Evolutionary conservation across 805 yeast species (phyloP), one percentile per base, ranked within the genome.

Genomic region (Yamadazyma endophytica): DNA sequence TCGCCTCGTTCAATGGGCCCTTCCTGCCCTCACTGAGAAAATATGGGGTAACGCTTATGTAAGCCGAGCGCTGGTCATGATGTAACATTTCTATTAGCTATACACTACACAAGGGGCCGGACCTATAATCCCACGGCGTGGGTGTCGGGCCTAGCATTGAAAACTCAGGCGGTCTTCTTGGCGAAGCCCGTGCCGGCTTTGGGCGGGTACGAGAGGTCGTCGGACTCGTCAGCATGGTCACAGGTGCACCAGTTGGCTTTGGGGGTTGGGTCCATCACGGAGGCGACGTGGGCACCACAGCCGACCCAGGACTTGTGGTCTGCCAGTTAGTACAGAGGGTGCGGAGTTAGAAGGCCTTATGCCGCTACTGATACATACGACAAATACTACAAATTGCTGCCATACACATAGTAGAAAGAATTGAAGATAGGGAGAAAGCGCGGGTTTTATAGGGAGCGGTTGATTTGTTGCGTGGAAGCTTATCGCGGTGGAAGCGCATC

Each of bases 261-360:
- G 18, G 69, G 71, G 13, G 78, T 71, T 34, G 47, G 42, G 32
- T 66, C 68, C 82, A 77, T 75, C n/a, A 77, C 77, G 11, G 51
- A 41, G n/a, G 67, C 39, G 24, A 75, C 57, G 44, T 77, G 81
- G n/a, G 54, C 26, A 17, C 81, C 80, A 43, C 79, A 73, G n/a
- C 82, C 82, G 24, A 78, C 67, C 83, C 83, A 77, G 9, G 79
- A 64, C 43, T 75, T 75, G 47, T 69, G 70, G 40, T 73, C 56
- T 50, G 36, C 28, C 20, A 28, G 28, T 23, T 21, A 13, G 23
- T 17, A 13, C 17, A 21, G 31, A 29, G 21, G 12, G 14, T n/a
- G 13, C 28, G 16, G 13, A 13, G 28, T 8, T 13, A 13, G 7
- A n/a, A 9, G 12, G 7, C 26, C 13, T 13, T 12, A 23, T 23